Percentiles rank a stretch among this genome's conserved stretches.
Evolutionary conservation across 2,329 filamentous ascomycete species (phyloP).

Genomic region (Epichloe gansuensis): DNA sequence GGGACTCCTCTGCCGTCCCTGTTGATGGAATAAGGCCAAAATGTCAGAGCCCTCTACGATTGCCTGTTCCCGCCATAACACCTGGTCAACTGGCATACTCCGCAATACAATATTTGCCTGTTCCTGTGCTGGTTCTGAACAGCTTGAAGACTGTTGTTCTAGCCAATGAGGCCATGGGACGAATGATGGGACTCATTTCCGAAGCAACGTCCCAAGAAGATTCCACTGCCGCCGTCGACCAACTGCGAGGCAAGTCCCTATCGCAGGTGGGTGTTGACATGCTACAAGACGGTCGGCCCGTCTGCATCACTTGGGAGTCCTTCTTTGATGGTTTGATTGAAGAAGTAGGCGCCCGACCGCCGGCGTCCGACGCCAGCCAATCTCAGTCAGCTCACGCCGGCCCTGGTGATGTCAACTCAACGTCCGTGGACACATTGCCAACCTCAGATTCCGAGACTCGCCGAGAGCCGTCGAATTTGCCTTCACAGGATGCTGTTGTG

Average conservation of each 20-base stretch:
- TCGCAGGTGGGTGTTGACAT: conserved; percentile 63
- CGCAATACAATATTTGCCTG: conserved; percentile 61
- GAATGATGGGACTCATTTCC: conserved; percentile 43
- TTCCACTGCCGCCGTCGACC: conserved; percentile 38
- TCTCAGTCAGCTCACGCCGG: conserved; percentile 12
- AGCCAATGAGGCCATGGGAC: conserved; percentile 65
- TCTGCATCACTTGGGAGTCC: conserved; percentile 47
- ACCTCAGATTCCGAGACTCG: conserved; percentile 21
- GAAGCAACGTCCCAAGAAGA: conserved; percentile 29
- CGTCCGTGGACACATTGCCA: conserved; percentile 11
- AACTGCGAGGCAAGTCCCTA: conserved; percentile 52
- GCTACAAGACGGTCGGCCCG: conserved; percentile 51
- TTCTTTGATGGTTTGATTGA: conserved; percentile 43
- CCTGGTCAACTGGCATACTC: conserved; percentile 49
- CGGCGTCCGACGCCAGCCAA: conserved; percentile 12
- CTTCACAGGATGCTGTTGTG: conserved; percentile 47
- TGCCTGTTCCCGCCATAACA: conserved; percentile 35
- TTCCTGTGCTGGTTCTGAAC: conserved; percentile 58
- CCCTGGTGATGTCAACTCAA: conserved; percentile 27
- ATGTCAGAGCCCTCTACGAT: conserved; percentile 26
- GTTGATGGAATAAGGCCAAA: conserved; percentile 18
- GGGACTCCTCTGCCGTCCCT: conserved; percentile 15
- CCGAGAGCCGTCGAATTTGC: conserved; percentile 12
- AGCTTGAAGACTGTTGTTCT: conserved; percentile 57
- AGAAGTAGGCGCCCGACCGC: conserved; percentile 26